Evolutionary conservation across 2,329 filamentous ascomycete species (phyloP).

Genomic region (Aspergillus intermedius): DNA sequence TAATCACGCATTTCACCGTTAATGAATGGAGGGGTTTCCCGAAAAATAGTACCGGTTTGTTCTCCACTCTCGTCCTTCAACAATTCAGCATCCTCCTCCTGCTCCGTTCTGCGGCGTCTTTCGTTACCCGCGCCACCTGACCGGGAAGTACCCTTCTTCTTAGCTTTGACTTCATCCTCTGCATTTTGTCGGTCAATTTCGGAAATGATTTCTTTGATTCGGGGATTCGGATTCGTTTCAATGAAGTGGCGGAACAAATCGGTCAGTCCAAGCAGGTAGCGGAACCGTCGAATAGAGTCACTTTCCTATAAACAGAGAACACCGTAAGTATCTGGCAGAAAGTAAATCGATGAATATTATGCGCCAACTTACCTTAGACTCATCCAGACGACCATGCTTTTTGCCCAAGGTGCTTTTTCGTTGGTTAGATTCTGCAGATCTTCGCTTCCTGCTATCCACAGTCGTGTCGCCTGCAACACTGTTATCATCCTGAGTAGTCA

Average conservation of each 20-base stretch:
- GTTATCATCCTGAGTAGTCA: slow-evolving; percentile 51
- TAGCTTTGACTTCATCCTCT: slow-evolving; percentile 60
- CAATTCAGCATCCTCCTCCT: slow-evolving; percentile 92
- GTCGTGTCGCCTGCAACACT: slow-evolving; percentile 70
- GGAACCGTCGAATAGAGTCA: slow-evolving; percentile 88
- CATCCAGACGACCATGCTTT: slow-evolving; percentile 86
- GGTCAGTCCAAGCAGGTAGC: slow-evolving; percentile 88
- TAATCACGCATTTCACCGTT: slow-evolving; percentile 91
- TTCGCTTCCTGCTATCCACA: slow-evolving; percentile 72
- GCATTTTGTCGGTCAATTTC: slow-evolving; percentile 93
- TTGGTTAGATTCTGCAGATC: slow-evolving; percentile 81
- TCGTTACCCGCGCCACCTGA: slow-evolving; percentile 78
- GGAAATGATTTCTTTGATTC: slow-evolving; percentile 85
- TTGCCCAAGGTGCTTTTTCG: slow-evolving; percentile 89
- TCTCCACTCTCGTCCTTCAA: slow-evolving; percentile 78
- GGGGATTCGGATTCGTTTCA: slow-evolving; percentile 91
- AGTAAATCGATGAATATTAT: not conserved
- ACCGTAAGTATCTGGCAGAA: slow-evolving; percentile 9
- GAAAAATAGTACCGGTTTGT: slow-evolving; percentile 81
- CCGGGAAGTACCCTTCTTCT: slow-evolving; percentile 69
- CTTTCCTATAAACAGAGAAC: slow-evolving; percentile 60
- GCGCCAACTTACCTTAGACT: slow-evolving; percentile 66
- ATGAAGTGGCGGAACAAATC: slow-evolving; percentile 99
- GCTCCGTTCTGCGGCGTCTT: slow-evolving; percentile 80
- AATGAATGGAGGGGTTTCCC: slow-evolving; percentile 87